Evolutionary conservation across 2,329 filamentous ascomycete genomes (phyloP).

Genomic region (Penicillium sp.): DNA sequence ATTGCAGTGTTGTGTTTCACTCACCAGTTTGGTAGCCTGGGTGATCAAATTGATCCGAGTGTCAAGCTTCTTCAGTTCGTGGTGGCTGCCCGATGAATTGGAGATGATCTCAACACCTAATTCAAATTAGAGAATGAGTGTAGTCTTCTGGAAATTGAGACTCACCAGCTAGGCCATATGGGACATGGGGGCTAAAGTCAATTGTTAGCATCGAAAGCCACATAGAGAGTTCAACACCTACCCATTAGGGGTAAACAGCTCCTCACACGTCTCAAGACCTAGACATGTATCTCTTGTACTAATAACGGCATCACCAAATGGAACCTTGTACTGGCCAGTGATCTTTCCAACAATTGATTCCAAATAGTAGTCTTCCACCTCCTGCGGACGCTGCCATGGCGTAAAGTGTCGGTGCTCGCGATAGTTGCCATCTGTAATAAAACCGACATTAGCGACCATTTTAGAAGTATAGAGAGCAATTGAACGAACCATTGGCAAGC

Average conservation of each 20-base stretch:
- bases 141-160: conserved; percentile 30
- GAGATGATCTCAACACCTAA: conserved; percentile 65
- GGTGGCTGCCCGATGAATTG: conserved; percentile 68
- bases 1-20: not conserved
- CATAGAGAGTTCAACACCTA: not conserved
- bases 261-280: conserved; percentile 66
- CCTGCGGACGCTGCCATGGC: conserved; percentile 58
- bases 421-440: conserved; percentile 58
- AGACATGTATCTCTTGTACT: conserved; percentile 61
- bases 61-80: conserved; percentile 65
- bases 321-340: conserved; percentile 55
- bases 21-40: conserved; percentile 55
- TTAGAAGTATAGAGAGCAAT: not conserved
- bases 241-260: conserved; percentile 59
- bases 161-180: conserved; percentile 53
- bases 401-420: conserved; percentile 62
- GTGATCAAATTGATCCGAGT: conserved; percentile 63
- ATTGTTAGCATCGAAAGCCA: not conserved
- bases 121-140: not conserved
- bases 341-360: conserved; percentile 59
- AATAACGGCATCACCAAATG: conserved; percentile 68
- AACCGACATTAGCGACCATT: not conserved
- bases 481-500: conserved; percentile 57
- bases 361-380: conserved; percentile 63
- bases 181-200: conserved; percentile 12